A percentile compares a stretch with the other conserved stretches of the same genome.
Evolutionary conservation across 371 early-diverging fungal species (phyloP).

Genomic region (Blyttiomyces sp.): DNA sequence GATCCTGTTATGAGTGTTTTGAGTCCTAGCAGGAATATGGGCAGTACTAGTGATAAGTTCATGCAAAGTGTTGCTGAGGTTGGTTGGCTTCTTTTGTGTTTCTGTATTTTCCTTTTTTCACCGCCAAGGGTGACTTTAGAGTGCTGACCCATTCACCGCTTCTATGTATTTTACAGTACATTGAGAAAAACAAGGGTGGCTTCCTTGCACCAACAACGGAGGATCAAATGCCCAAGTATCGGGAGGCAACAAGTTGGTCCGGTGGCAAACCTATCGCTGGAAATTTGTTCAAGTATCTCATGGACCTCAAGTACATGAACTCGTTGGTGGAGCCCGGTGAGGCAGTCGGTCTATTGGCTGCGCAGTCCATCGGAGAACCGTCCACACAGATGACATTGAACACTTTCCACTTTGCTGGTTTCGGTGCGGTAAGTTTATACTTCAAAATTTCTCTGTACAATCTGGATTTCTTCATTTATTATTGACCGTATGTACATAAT

Average conservation of each 20-base stretch:
- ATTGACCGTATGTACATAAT: background rate
- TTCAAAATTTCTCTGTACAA: background rate
- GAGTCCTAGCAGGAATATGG: constrained; percentile 81
- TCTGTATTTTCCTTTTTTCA: too few relatives aligned
- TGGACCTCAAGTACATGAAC: constrained; percentile 91
- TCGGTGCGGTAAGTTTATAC: constrained; percentile 85
- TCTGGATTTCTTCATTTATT: constrained; percentile 6
- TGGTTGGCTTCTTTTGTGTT: constrained; percentile 1
- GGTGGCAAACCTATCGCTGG: constrained; percentile 21
- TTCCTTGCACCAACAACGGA: constrained; percentile 38
- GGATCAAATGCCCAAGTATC: background rate
- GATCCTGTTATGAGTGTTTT: constrained; percentile 74
- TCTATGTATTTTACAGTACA: constrained; percentile 48
- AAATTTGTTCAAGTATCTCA: constrained; percentile 72
- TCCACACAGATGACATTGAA: constrained; percentile 99
- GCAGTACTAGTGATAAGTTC: constrained; percentile 88
- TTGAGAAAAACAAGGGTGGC: constrained; percentile 63
- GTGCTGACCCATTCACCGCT: background rate
- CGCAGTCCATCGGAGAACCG: constrained; percentile 99
- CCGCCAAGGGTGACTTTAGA: too few relatives aligned
- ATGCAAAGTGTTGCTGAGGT: constrained; percentile 55
- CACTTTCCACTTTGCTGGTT: constrained; percentile 99
- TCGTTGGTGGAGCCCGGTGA: constrained; percentile 97
- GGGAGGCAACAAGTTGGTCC: constrained; percentile 32
- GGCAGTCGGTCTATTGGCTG: constrained; percentile 98